Evolutionary conservation across 2,329 filamentous ascomycete genomes (phyloP), one percentile per base, ranked within the genome.

Genomic region (Aspergillus sergii): DNA sequence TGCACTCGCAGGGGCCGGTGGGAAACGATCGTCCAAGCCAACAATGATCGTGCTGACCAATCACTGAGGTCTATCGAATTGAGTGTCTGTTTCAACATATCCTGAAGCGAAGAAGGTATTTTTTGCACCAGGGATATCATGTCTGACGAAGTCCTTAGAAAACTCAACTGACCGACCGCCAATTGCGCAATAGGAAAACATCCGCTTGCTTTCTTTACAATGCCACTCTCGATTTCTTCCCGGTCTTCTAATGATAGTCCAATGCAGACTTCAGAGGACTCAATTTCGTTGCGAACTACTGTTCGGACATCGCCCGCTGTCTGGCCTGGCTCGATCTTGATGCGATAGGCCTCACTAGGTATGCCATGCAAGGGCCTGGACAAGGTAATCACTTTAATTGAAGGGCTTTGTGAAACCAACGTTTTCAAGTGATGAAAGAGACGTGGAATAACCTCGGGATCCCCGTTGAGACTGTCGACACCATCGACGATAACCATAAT

Each of bases 401-500:
- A 19, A n/a, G 45, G 45, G 32, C 10, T 36, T n/a, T 59, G 26
- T 10, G 32, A 28, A 11, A 26, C 21, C 11, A 51, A 26, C 30
- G 7, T 26, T 21, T 39, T 11, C 45, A 59, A 23, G 14, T 59
- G 57, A 23, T 51, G 28, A 23, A 59, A 48, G n/a, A 51, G 28
- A 11, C 57, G 43, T 12, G 57, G 46, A 23, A 48, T 48, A 23
- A 59, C 23, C 19, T 59, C 45, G 11, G 30, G 41, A 21, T 59
- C 57, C 1, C 46, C 57, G 23, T 30, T 48, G 28, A 59, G 41
- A 30, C n/a, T 39, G 30, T 36, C 46, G 43, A 59, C 23, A 21
- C 57, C 57, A 28, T 59, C 57, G 32, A 59, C 4, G 9, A 59
- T 36, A 26, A 59, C 36, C 43, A 59, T 36, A 12, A 59, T 10